Conservation (phyloP, 192 early-diverging fungal genomes). For the Backusella tuberculispora region DNA sequence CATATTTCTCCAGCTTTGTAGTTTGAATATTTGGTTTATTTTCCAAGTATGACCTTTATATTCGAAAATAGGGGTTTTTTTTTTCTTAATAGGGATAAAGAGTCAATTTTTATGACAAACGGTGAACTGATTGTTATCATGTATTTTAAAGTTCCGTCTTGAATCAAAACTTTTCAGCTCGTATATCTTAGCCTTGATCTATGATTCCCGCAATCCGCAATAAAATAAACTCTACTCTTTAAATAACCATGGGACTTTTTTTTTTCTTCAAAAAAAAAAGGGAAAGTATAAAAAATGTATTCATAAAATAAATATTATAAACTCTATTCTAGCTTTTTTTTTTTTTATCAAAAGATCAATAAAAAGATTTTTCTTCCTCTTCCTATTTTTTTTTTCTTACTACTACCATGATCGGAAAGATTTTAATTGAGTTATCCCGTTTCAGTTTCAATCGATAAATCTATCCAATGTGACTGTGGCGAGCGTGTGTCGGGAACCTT, state of each 20-base stretch:
- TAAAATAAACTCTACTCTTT: neutral
- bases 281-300: neutral
- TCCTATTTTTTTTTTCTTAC: neutral
- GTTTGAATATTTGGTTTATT: too few relatives aligned
- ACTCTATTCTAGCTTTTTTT: too few relatives aligned
- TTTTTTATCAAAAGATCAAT: neutral
- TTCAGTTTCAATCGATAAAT: conserved; percentile 15
- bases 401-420: neutral
- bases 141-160: conserved; percentile 1
- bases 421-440: conserved; percentile 12
- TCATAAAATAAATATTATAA: neutral
- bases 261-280: neutral
- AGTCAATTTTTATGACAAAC: too few relatives aligned
- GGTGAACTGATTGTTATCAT: conserved; percentile 4
- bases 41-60: too few relatives aligned
- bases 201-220: neutral
- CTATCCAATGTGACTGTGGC: conserved; percentile 1
- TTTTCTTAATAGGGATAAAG: too few relatives aligned
- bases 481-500: conserved; percentile 10
- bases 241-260: neutral
- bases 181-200: conserved; percentile 9
- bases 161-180: neutral
- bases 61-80: too few relatives aligned
- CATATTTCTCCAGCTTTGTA: too few relatives aligned
- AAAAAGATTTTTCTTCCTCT: neutral